Evolutionary conservation across 1,139 yeast genomes (phyloP), one percentile per base, ranked within the genome.

Genomic region (Kazachstania sp.): DNA sequence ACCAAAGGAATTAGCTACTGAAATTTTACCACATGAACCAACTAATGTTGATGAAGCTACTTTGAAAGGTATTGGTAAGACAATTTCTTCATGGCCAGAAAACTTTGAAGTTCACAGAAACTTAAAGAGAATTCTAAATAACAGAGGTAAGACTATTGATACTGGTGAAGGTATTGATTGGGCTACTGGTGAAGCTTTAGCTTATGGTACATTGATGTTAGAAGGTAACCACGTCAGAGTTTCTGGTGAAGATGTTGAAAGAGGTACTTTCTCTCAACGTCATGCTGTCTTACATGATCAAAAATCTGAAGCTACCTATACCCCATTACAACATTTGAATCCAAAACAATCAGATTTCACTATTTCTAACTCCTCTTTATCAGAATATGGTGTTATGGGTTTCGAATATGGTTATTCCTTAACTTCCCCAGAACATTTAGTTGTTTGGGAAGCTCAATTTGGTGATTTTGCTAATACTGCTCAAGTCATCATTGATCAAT

Each of bases 391-490:
- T 78, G 97, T 87, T 48, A 84, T 92, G 90, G 97, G 98, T 59
- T 94, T 87, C 69, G 99, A 94, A 73, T 94, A 94, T 67, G 99
- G 99, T 72, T 94, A 92, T 75, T 92, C 98, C 9, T 78, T 94
- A 70, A 86, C 96, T 53, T 86, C 95, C 45, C 99, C 99, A 55
- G 97, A 92, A 67, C 92, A 96, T 49, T 79, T 86, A 53, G 97
- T 92, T 49, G 84, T 85, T 75, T 94, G 99, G 99, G 99, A 94
- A 74, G 98, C 98, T 49, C 99, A 94, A 75, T 94, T 94, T 62
- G 99, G 99, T 79, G 99, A 94, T 73, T 94, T 94, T 62, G 98
- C 98, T 63, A 94, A 94, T 77, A 92, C 97, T 59, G 98, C 97
- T 31, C 98, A 94, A 75, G 97, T 94, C 56, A 84, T 94, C 60